These are phyloP conservation scores for Amanita thiersii DNA, from an alignment of 768 basidiomycete genomes.

Conservation along the genomic window DNA sequence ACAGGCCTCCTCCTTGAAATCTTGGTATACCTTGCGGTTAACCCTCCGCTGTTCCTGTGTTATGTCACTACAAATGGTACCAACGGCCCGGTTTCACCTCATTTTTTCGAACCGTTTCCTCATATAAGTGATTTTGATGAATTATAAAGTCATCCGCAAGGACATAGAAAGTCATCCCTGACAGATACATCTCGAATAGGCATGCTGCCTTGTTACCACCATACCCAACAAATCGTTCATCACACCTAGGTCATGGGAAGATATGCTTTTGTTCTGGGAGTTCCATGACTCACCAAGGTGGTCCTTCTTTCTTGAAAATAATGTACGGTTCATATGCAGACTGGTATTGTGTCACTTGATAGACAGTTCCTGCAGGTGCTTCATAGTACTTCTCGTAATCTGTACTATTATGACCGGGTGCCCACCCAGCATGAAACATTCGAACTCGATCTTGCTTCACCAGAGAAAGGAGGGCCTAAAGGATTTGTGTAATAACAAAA, in stretches of 20 bases:
- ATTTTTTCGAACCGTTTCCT: constrained; percentile 61
- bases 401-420: constrained; percentile 72
- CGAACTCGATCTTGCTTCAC: constrained; percentile 46
- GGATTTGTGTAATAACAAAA: constrained; percentile 2
- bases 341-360: constrained; percentile 71
- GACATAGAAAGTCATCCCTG: constrained; percentile 78
- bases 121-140: constrained; percentile 80
- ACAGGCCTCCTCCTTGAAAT: constrained; percentile 75
- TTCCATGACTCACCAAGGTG: constrained; percentile 51
- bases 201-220: constrained; percentile 93
- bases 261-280: background rate
- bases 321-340: constrained; percentile 86
- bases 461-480: constrained; percentile 49
- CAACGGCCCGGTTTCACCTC: constrained; percentile 38
- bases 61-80: background rate
- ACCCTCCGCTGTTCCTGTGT: constrained; percentile 44
- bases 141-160: constrained; percentile 83
- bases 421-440: constrained; percentile 77
- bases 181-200: constrained; percentile 84
- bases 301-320: constrained; percentile 67
- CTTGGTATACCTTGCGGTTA: constrained; percentile 69
- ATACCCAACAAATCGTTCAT: constrained; percentile 86
- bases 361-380: constrained; percentile 56
- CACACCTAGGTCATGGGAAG: constrained; percentile 52
- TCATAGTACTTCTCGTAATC: constrained; percentile 66